A percentile compares a stretch with the other conserved stretches of the same genome.
phyloP scores from a whole-genome alignment of 1,284 basidiomycete species.

The Cutaneotrichosporon cavernicola region DNA sequence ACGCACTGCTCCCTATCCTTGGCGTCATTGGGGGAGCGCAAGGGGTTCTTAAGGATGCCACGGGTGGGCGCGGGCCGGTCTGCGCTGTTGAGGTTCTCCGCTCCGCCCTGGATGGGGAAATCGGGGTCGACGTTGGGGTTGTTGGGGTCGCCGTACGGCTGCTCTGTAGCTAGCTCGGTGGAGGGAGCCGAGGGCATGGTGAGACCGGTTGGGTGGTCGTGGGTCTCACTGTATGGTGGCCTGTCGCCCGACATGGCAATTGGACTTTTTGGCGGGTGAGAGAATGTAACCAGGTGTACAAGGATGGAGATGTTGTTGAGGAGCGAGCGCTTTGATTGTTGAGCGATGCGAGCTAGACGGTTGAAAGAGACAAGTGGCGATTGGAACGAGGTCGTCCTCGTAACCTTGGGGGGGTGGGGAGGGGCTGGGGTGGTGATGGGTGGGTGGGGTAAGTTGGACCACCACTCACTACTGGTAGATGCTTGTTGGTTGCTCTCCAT shows the following conservation, averaged over 20 bases:
- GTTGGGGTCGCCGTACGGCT: slow-evolving; percentile 4
- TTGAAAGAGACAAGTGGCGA: too few relatives aligned
- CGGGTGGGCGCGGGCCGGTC: slow-evolving; percentile 38
- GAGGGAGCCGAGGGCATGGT: slow-evolving; percentile 32
- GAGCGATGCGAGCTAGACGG: too few relatives aligned
- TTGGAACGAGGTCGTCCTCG: too few relatives aligned
- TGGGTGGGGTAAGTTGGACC: too few relatives aligned
- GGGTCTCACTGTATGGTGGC: slow-evolving; percentile 32
- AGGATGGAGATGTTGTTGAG: not conserved
- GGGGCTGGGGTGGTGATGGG: too few relatives aligned
- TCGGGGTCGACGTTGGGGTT: slow-evolving; percentile 7
- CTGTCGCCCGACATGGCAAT: slow-evolving; percentile 8
- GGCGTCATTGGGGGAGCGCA: slow-evolving; percentile 26
- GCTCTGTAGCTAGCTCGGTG: slow-evolving; percentile 8
- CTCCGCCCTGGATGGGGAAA: slow-evolving; percentile 11
- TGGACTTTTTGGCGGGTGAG: not conserved
- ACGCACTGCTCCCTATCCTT: slow-evolving; percentile 23
- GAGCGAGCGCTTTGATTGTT: not conserved
- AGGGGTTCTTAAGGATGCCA: slow-evolving; percentile 51
- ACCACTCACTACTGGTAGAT: too few relatives aligned
- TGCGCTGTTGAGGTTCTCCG: slow-evolving; percentile 21
- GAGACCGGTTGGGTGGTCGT: slow-evolving; percentile 42
- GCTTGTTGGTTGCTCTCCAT: too few relatives aligned
- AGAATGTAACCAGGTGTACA: not conserved
- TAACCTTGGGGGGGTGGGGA: too few relatives aligned